A percentile compares a stretch with the other conserved stretches of the same genome.
Conservation (phyloP, 2,329 filamentous ascomycete species). For the Penicillium decumbens region DNA sequence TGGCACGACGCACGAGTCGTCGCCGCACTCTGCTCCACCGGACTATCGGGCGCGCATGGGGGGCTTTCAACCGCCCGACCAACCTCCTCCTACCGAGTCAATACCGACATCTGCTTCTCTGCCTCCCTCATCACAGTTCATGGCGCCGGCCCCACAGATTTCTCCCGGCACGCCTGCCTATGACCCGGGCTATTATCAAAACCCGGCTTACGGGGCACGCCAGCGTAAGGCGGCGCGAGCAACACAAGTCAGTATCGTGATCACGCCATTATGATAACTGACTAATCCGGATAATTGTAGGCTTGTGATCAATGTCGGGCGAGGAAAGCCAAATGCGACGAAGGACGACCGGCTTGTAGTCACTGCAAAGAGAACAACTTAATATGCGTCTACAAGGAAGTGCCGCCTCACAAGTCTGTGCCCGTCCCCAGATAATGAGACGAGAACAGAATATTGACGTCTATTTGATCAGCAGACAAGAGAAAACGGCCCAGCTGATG, state of each 20-base stretch:
- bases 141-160: slow-evolving; percentile 23
- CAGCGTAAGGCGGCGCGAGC: slow-evolving; percentile 40
- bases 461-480: slow-evolving; percentile 29
- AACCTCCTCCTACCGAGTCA: slow-evolving; percentile 29
- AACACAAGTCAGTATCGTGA: slow-evolving; percentile 33
- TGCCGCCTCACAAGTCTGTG: slow-evolving; percentile 81
- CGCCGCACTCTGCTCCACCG: slow-evolving; percentile 31
- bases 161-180: slow-evolving; percentile 30
- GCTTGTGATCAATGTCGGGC: slow-evolving; percentile 87
- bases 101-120: slow-evolving; percentile 28
- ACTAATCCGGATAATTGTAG: slow-evolving; percentile 40
- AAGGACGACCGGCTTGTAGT: slow-evolving; percentile 75
- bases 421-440: neutral
- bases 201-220: slow-evolving; percentile 30
- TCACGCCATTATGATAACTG: neutral
- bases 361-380: slow-evolving; percentile 81
- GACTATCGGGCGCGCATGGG: slow-evolving; percentile 34
- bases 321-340: slow-evolving; percentile 87
- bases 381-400: slow-evolving; percentile 82
- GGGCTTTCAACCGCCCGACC: slow-evolving; percentile 29
- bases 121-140: slow-evolving; percentile 29
- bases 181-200: slow-evolving; percentile 31
- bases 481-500: slow-evolving; percentile 39
- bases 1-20: slow-evolving; percentile 30
- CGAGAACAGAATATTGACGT: slow-evolving; percentile 1